phyloP scores from a whole-genome alignment of 768 basidiomycete species.

The Lactarius hatsudake region DNA sequence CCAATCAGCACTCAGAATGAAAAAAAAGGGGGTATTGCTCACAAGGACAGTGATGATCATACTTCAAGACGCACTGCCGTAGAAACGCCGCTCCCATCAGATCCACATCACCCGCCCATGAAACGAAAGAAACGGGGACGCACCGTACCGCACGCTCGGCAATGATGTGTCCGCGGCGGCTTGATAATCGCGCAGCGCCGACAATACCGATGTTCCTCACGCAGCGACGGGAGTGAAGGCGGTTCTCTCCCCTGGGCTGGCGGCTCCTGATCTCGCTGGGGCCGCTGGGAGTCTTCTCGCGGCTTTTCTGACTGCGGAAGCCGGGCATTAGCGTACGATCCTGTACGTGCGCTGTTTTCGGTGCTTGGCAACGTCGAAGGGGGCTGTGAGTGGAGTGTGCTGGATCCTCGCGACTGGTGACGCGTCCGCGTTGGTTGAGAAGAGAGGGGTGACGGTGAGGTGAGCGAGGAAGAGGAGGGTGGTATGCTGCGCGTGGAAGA shows the following conservation, averaged over 20 bases:
- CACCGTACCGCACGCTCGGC: constrained; percentile 78
- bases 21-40: constrained; percentile 31
- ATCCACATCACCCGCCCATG: not conserved
- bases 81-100: not conserved
- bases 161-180: constrained; percentile 77
- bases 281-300: not conserved
- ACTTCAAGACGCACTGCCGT: constrained; percentile 73
- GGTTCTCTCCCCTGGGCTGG: constrained; percentile 31
- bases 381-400: constrained; percentile 6
- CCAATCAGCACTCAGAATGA: not conserved
- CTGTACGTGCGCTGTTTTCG: not conserved
- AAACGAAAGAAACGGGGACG: constrained; percentile 32
- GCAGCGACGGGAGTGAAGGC: constrained; percentile 46
- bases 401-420: constrained; percentile 10
- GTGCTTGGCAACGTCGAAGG: not conserved
- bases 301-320: not conserved
- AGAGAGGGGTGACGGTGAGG: constrained; percentile 5
- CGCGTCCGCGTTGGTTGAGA: constrained; percentile 4
- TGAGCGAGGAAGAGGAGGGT: constrained; percentile 16
- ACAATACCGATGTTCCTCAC: constrained; percentile 69
- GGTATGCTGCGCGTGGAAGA: constrained; percentile 22
- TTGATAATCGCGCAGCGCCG: constrained; percentile 60
- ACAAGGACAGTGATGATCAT: constrained; percentile 92
- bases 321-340: not conserved
- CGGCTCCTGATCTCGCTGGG: not conserved